Conservation (phyloP, 2,329 filamentous ascomycete genomes). For the Didymella keratinophila region DNA sequence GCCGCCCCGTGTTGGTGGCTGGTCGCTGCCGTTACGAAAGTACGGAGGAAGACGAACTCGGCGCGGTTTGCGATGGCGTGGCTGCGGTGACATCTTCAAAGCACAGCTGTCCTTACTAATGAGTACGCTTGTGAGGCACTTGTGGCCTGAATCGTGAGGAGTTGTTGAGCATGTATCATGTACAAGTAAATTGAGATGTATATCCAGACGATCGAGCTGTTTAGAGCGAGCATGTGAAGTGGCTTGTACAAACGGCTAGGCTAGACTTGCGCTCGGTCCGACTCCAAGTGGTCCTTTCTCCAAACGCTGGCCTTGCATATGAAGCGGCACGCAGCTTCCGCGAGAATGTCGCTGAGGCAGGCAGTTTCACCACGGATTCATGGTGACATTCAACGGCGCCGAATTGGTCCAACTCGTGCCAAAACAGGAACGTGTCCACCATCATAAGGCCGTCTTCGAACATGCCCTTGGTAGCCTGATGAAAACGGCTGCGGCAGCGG, state of each 20-base stretch:
- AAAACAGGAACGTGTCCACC: neutral
- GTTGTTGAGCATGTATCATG: slow-evolving; percentile 13
- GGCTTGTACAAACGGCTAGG: slow-evolving; percentile 9
- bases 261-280: slow-evolving; percentile 15
- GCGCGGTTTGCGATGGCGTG: slow-evolving; percentile 4
- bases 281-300: slow-evolving; percentile 13
- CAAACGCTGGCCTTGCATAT: slow-evolving; percentile 10
- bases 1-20: slow-evolving; percentile 16
- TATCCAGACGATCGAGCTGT: neutral
- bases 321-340: slow-evolving; percentile 11
- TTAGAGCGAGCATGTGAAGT: slow-evolving; percentile 19
- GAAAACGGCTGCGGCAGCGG: slow-evolving; percentile 17
- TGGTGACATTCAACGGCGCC: slow-evolving; percentile 2
- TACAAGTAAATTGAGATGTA: slow-evolving; percentile 12
- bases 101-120: neutral
- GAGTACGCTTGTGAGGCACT: neutral
- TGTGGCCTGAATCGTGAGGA: neutral
- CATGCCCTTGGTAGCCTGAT: slow-evolving; percentile 1
- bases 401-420: neutral
- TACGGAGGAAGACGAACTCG: slow-evolving; percentile 5
- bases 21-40: slow-evolving; percentile 2
- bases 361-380: slow-evolving; percentile 8
- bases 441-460: neutral
- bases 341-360: slow-evolving; percentile 6
- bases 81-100: slow-evolving; percentile 9